phyloP scores from a whole-genome alignment of 1,284 basidiomycete genomes.

The Tilletia walkeri region DNA sequence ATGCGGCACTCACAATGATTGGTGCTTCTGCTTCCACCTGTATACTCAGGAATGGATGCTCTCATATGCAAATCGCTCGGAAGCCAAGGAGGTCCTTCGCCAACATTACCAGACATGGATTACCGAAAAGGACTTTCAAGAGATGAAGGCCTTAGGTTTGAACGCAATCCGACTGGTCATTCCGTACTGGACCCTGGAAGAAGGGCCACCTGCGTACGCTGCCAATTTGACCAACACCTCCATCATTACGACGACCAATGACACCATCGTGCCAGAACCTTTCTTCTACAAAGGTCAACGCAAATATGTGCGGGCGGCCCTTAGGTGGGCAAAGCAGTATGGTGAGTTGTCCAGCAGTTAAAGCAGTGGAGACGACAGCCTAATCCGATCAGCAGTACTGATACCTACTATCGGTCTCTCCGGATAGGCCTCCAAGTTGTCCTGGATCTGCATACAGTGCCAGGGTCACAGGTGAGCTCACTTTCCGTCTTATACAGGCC shows the following conservation, averaged over 20 bases:
- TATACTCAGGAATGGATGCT: neutral
- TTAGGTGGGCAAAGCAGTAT: constrained; percentile 23
- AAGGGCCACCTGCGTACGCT: neutral
- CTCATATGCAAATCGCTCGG: neutral
- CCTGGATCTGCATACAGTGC: constrained; percentile 54
- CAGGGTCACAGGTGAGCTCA: constrained; percentile 26
- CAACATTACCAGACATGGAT: constrained; percentile 54
- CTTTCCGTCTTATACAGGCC: neutral
- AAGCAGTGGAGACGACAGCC: neutral
- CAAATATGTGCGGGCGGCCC: constrained; percentile 17
- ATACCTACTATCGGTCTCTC: neutral
- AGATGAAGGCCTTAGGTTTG: constrained; percentile 51
- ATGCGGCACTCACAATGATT: too few species aligned
- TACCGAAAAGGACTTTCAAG: constrained; percentile 57
- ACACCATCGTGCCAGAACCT: constrained; percentile 15
- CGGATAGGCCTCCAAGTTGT: constrained; percentile 51
- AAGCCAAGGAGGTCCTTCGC: constrained; percentile 27
- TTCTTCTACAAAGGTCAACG: constrained; percentile 16
- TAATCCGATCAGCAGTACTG: neutral
- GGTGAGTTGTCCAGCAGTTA: neutral
- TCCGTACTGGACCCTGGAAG: constrained; percentile 18
- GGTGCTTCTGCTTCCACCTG: neutral
- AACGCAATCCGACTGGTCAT: constrained; percentile 49
- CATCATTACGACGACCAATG: neutral
- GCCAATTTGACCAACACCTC: neutral